Percentiles rank a stretch among this genome's conserved stretches.
These are phyloP conservation scores for Juglanconis oblonga DNA, from an alignment of 2,329 filamentous ascomycete species.

Conservation along the genomic window DNA sequence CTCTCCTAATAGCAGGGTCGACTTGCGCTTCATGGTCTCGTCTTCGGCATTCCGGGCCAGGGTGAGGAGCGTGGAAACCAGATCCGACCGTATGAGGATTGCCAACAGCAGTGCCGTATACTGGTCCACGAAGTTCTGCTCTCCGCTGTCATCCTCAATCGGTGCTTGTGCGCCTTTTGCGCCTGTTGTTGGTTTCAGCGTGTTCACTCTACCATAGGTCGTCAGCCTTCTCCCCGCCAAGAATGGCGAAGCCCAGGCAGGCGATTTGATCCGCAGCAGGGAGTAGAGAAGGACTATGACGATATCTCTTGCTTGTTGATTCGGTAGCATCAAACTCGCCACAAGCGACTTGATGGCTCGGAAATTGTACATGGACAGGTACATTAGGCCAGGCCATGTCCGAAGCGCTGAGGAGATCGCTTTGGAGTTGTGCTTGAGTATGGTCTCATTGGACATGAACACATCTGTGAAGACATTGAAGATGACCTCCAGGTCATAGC, in stretches of 20 bases:
- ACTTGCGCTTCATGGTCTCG: constrained; percentile 75
- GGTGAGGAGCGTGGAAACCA: constrained; percentile 60
- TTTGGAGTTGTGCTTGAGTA: constrained; percentile 81
- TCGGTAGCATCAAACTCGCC: constrained; percentile 59
- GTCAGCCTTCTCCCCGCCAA: constrained; percentile 88
- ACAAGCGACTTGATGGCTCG: constrained; percentile 78
- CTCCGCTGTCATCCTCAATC: constrained; percentile 64
- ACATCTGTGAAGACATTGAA: constrained; percentile 94
- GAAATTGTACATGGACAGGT: constrained; percentile 83
- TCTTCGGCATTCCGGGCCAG: constrained; percentile 68
- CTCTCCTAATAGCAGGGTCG: constrained; percentile 86
- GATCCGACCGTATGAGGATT: constrained; percentile 76
- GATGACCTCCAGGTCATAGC: constrained; percentile 82
- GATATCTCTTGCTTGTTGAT: constrained; percentile 62
- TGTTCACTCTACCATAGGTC: constrained; percentile 92
- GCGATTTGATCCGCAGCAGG: constrained; percentile 81
- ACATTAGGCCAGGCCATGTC: constrained; percentile 90
- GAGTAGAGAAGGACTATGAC: constrained; percentile 84
- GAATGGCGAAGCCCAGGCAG: constrained; percentile 94
- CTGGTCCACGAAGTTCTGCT: constrained; percentile 87
- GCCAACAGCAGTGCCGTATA: constrained; percentile 88
- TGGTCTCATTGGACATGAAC: constrained; percentile 52
- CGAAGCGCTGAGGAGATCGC: constrained; percentile 90
- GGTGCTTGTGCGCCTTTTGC: constrained; percentile 48
- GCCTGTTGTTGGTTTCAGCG: constrained; percentile 62